Evolutionary conservation across 176 grass and related monocot species (phyloP), one percentile per base, ranked within the genome.

Genomic region (Miscanthus lutarioriparius): DNA sequence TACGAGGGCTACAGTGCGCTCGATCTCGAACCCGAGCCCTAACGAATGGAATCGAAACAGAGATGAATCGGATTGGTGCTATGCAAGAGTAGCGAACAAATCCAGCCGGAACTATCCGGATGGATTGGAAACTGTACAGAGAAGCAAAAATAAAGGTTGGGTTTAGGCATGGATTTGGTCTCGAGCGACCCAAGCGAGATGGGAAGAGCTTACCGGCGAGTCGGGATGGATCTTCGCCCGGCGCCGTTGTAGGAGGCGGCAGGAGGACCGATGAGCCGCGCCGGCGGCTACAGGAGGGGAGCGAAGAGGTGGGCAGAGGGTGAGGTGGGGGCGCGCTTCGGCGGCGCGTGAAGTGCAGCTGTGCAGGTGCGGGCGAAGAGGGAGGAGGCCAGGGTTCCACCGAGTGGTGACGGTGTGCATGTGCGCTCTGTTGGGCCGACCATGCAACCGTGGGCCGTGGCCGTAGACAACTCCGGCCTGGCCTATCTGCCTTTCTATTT

Each of bases 151-250:
- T 2, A 23, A 2, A 22, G 17, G n/a, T 67, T 37, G 44, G 30
- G 23, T 38, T 23, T 26, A 48, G 45, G n/a, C n/a, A 17, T 38
- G 32, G 64, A 51, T 53, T 75, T 54, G 47, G 47, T 12, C 44
- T 17, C 64, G 65, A 70, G 7, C 45, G 13, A 70, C 2, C 45
- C 3, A 38, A 38, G 22, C 44, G 17, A 56, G 22, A 45, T 4
- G 30, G 64, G 44, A 10, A 69, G 32, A 53, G 30, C 66, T 70
- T 81, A 81, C 79, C 79, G 47, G 13, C 5, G 48, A 70, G 47
- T 28, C 6, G 11, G 32, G 66, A 27, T 39, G 66, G 79, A 70
- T 58, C 79, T 19, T 22, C 33, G 37, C 32, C 32, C 33, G 64
- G 63, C 19, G 43, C 64, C 19, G 63, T 35, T 33, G 77, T 20